Evolutionary conservation across 2,329 filamentous ascomycete species (phyloP).

Genomic region (Hymenoscyphus infarciens): DNA sequence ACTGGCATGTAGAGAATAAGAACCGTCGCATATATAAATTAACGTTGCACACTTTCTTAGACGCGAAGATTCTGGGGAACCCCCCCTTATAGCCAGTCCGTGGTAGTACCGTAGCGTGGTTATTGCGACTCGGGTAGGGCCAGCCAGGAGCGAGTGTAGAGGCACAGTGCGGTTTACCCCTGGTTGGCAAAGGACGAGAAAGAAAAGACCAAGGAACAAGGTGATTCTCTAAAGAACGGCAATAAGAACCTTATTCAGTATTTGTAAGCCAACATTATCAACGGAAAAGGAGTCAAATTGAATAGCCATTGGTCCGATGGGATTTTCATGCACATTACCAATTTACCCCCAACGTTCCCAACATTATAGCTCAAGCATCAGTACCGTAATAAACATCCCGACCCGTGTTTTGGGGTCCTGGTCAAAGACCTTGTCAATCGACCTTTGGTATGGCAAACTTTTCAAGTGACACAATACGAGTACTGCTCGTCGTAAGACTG

Average conservation of each 20-base stretch:
- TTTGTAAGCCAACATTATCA: neutral
- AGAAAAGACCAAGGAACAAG: neutral
- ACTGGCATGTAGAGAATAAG: neutral
- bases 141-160: neutral
- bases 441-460: neutral
- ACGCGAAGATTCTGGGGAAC: neutral
- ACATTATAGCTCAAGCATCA: neutral
- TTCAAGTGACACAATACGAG: neutral
- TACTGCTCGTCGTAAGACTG: neutral
- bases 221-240: neutral
- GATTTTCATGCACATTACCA: neutral
- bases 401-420: neutral
- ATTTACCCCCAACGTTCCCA: neutral
- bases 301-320: neutral
- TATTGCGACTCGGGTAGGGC: neutral
- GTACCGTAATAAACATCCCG: neutral
- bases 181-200: neutral
- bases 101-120: neutral
- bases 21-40: neutral
- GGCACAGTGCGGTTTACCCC: constrained; percentile 1
- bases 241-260: neutral
- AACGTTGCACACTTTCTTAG: neutral
- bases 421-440: neutral
- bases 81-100: neutral
- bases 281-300: neutral